Base-by-base conservation (phyloP, 2,329 filamentous ascomycete genomes). In the Phyllosticta citrichinensis region DNA sequence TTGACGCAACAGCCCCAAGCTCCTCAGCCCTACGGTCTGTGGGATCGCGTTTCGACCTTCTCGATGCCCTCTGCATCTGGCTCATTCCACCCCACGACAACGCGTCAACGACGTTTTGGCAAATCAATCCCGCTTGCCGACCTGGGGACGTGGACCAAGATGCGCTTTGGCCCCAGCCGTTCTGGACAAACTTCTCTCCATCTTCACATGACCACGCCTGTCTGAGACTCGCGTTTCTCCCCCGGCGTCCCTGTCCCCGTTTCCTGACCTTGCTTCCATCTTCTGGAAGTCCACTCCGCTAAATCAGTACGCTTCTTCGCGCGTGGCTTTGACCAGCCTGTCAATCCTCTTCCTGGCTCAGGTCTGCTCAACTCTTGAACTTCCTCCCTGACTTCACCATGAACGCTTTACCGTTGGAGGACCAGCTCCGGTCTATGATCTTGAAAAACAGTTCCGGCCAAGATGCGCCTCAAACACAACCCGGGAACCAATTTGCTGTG, bases 371-470 rank as follows among this genome's bases (percentile, higher is more conserved):
- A 22, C 22, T 3, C 17, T n/a, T n/a, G 14, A 47, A n/a, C 40
- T 40, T 9, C 35, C 35, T 35, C 30, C 17, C 27, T 8, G 9
- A 47, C 52, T 27, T 24, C 24, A 27, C 19, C 55, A 62, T 56
- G 57, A 62, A 56, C 25, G n/a, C 33, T 14, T 14, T 51, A n/a
- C 55, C 60, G 14, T 73, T 86, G 8, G 85, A 88, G 67, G 77
- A 81, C 56, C 82, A 80, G 58, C 73, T 88, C 50, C 80, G 83
- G 54, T 77, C 75, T 62, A 79, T 88, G 70, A 86, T 86, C 30
- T 75, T 88, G 56, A 79, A 75, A 64, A 83, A 83, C 20, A 47
- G 30, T 25, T n/a, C 19, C 17, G 40, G 40, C 40, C 40, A n/a
- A 47, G 40, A n/a, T 47, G 14, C 40, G n/a, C 17, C 40, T n/a